These are phyloP conservation scores for Aspergillus alliaceus DNA, from an alignment of 2,329 filamentous ascomycete genomes.

Conservation along the genomic window DNA sequence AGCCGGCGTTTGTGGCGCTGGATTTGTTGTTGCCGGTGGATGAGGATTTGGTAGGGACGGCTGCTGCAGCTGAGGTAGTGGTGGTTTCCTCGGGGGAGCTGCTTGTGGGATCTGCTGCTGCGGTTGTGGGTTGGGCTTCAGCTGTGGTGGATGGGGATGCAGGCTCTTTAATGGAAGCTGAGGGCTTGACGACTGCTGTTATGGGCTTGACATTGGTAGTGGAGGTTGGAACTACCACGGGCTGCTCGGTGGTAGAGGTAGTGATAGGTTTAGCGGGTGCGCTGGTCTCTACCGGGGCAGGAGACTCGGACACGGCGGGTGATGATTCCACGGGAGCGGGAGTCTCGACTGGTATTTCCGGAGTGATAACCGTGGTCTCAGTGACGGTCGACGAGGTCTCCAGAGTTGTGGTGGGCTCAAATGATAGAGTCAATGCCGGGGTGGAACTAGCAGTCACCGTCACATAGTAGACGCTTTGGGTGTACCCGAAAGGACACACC, in stretches of 20 bases:
- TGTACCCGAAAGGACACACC: conserved; percentile 29
- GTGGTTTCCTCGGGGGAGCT: neutral
- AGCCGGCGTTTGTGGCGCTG: conserved; percentile 32
- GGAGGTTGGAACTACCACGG: neutral
- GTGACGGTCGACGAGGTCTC: conserved; percentile 8
- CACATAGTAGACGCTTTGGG: conserved; percentile 27
- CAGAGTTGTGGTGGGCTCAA: conserved; percentile 15
- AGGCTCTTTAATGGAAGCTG: conserved; percentile 2
- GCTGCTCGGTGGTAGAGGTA: conserved; percentile 1
- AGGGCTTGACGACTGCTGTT: neutral
- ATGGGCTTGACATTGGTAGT: neutral
- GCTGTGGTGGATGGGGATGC: conserved; percentile 1
- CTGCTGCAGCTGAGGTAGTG: conserved; percentile 9
- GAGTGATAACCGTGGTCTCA: conserved; percentile 3
- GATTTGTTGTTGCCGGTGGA: neutral
- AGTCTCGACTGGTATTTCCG: conserved; percentile 8
- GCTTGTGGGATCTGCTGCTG: neutral
- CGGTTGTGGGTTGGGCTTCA: neutral
- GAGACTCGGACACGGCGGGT: too few species aligned
- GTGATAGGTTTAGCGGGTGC: neutral
- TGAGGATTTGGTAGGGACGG: conserved; percentile 9
- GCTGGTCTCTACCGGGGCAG: neutral
- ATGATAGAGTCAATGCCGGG: conserved; percentile 1
- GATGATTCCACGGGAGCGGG: conserved; percentile 4
- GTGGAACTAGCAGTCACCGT: conserved; percentile 23